A percentile compares a stretch with the other conserved stretches of the same genome.
phyloP scores from a whole-genome alignment of 331 rosid species.

The Acacia pycnantha region DNA sequence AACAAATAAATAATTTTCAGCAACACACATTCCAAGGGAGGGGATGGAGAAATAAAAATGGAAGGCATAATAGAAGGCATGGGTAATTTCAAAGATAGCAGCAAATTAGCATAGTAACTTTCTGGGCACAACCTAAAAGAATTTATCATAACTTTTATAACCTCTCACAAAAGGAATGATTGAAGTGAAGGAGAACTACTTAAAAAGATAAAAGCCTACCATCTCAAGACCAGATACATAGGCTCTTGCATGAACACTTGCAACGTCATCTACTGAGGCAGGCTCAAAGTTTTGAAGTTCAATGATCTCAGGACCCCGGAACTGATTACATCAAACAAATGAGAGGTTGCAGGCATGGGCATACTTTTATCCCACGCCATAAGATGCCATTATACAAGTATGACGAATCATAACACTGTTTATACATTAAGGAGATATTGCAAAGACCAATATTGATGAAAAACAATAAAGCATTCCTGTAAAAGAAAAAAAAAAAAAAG shows the following conservation, averaged over 20 bases:
- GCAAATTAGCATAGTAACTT: neutral
- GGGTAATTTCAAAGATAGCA: neutral
- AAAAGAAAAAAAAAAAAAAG: neutral
- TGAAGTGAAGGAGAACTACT: neutral
- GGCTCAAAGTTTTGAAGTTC: conserved; percentile 68
- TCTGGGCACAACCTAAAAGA: neutral
- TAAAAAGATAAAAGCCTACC: conserved; percentile 41
- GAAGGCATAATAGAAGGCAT: neutral
- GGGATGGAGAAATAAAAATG: neutral
- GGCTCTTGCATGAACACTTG: conserved; percentile 77
- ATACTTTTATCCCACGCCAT: neutral
- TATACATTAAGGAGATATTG: conserved; percentile 6
- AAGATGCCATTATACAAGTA: conserved; percentile 1
- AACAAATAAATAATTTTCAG: conserved; percentile 9
- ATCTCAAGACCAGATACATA: conserved; percentile 86
- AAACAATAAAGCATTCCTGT: neutral
- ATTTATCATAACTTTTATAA: neutral
- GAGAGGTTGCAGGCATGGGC: conserved; percentile 8
- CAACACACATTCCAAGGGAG: neutral
- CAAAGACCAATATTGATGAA: neutral
- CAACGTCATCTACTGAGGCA: conserved; percentile 77
- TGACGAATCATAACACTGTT: conserved; percentile 9
- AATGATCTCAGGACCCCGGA: conserved; percentile 67
- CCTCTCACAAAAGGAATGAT: neutral
- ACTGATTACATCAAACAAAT: conserved; percentile 43